These are phyloP conservation scores for Aspergillus kassunensis DNA, from an alignment of 495 filamentous ascomycete genomes.

Conservation along the genomic window DNA sequence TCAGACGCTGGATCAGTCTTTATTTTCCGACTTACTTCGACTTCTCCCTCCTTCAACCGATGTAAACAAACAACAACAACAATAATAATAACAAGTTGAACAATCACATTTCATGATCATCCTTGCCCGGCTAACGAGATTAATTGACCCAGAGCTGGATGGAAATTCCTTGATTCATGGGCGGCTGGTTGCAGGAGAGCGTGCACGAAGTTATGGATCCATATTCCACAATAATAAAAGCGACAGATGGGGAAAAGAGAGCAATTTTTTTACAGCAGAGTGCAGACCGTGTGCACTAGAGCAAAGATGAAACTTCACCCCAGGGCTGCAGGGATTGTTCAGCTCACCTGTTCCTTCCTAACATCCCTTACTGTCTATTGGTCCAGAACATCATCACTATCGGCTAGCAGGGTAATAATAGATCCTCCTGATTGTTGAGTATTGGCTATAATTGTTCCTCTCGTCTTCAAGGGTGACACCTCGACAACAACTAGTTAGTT, in stretches of 20 bases:
- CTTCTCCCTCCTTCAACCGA: no score
- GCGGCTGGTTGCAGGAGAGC: slow-evolving; percentile 5
- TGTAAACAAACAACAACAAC: slow-evolving; percentile 4
- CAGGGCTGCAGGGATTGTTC: slow-evolving; percentile 8
- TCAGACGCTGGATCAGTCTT: no score
- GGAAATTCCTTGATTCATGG: slow-evolving; percentile 4
- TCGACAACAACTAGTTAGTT: no score
- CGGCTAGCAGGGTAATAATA: slow-evolving; percentile 1
- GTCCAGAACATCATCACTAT: slow-evolving; percentile 1
- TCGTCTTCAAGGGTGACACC: no score
- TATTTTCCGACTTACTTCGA: no score
- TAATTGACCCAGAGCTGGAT: not conserved
- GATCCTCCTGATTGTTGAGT: slow-evolving; percentile 3
- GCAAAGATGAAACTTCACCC: slow-evolving; percentile 12
- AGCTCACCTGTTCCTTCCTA: slow-evolving; percentile 8
- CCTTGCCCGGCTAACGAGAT: not conserved
- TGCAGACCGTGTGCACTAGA: no score
- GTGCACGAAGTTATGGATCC: no score
- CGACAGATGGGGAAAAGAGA: no score
- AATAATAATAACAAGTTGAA: no score
- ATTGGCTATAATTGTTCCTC: slow-evolving; percentile 4
- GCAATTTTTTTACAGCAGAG: not conserved
- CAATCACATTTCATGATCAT: not conserved
- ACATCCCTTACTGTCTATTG: slow-evolving; percentile 15
- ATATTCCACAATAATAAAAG: not conserved